phyloP scores from a whole-genome alignment of 208 protist species.

The Crithidia brevicula region DNA sequence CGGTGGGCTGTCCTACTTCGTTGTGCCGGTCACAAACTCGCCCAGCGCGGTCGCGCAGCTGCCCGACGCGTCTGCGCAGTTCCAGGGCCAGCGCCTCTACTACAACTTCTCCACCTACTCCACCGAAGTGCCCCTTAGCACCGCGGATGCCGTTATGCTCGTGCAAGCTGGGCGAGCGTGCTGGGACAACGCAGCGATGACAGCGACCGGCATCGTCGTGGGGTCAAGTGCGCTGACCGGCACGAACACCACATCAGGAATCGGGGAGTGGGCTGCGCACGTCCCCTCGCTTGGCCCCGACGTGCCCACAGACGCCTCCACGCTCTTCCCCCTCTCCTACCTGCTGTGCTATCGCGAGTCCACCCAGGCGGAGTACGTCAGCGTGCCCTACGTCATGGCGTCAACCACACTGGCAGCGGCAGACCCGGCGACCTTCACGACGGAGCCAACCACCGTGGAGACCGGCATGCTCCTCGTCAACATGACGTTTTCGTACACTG shows the following conservation, averaged over 20 bases:
- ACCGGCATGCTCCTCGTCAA: conserved; percentile 57
- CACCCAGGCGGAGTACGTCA: conserved; percentile 78
- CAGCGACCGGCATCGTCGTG: conserved; percentile 41
- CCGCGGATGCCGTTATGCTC: conserved; percentile 72
- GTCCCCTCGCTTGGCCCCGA: conserved; percentile 85
- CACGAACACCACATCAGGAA: conserved; percentile 10
- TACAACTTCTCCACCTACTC: conserved; percentile 62
- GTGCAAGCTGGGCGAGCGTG: conserved; percentile 58
- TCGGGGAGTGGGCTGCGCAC: conserved; percentile 59
- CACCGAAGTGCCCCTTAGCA: conserved; percentile 21
- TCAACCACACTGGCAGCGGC: conserved; percentile 33
- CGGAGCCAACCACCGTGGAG: conserved; percentile 49
- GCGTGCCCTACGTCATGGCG: conserved; percentile 46
- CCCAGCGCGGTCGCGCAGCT: conserved; percentile 38
- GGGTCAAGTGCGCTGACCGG: conserved; percentile 28
- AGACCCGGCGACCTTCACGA: conserved; percentile 62
- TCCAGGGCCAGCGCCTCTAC: conserved; percentile 81
- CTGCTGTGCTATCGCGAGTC: conserved; percentile 80
- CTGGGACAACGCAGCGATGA: conserved; percentile 66
- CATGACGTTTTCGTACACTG: conserved; percentile 59
- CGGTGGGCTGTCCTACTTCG: conserved; percentile 24
- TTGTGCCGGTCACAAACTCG: conserved; percentile 50
- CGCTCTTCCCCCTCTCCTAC: conserved; percentile 73
- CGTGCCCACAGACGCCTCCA: conserved; percentile 27
- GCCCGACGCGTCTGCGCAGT: conserved; percentile 45